Conservation (phyloP, 2,329 filamentous ascomycete genomes). For the Zopfia rhizophila region DNA sequence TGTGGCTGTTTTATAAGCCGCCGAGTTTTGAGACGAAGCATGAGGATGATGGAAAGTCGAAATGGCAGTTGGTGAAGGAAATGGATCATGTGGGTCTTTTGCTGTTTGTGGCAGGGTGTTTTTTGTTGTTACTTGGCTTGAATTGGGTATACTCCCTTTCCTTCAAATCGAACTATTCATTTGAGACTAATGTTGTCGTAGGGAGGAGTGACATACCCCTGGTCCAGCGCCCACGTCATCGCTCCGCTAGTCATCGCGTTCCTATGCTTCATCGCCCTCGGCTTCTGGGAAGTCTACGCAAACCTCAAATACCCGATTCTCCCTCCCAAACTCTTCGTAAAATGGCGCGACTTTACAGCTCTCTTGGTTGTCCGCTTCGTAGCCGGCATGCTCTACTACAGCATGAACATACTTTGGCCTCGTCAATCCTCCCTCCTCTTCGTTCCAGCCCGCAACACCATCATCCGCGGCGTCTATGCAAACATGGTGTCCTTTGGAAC, state of each 20-base stretch:
- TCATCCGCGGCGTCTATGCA: constrained; percentile 37
- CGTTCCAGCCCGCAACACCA: constrained; percentile 26
- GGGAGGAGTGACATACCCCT: constrained; percentile 51
- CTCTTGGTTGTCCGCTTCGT: constrained; percentile 32
- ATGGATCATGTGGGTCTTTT: constrained; percentile 64
- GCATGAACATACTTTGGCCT: constrained; percentile 38
- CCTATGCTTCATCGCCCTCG: constrained; percentile 55
- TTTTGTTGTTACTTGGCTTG: constrained; percentile 58
- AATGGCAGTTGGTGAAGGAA: constrained; percentile 48
- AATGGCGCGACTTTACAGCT: constrained; percentile 33
- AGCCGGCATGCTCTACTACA: constrained; percentile 40
- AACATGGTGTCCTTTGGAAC: constrained; percentile 40
- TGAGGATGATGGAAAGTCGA: constrained; percentile 35
- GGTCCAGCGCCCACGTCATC: constrained; percentile 58
- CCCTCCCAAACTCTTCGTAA: constrained; percentile 27
- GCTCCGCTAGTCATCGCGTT: constrained; percentile 58
- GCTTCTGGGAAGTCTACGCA: constrained; percentile 59
- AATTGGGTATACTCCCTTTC: constrained; percentile 57
- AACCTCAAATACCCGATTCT: constrained; percentile 53
- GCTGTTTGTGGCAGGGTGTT: constrained; percentile 53
- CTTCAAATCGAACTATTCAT: neutral
- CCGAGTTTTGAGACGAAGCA: constrained; percentile 44
- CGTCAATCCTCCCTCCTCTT: constrained; percentile 35
- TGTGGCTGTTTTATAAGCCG: constrained; percentile 46
- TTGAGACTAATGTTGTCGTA: constrained; percentile 8